A percentile compares a stretch with the other conserved stretches of the same genome.
Conservation (phyloP, 2,329 filamentous ascomycete species). For the Fusarium palustre region DNA sequence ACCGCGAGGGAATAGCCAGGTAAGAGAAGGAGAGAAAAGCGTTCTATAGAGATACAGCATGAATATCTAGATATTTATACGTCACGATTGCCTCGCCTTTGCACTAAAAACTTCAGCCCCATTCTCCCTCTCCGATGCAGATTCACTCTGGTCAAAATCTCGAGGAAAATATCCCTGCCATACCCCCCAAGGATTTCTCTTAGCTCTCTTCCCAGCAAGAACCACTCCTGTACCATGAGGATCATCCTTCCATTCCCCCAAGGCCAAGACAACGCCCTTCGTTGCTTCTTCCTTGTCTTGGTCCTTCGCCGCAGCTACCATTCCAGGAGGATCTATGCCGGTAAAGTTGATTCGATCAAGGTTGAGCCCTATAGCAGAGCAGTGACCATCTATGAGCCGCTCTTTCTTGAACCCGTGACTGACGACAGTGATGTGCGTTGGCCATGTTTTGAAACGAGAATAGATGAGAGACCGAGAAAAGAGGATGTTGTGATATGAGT, state of each 20-base stretch:
- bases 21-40: conserved; percentile 49
- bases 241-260: conserved; percentile 63
- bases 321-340: conserved; percentile 72
- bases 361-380: conserved; percentile 69
- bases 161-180: conserved; percentile 60
- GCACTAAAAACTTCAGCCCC: conserved; percentile 58
- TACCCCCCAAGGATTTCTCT: conserved; percentile 62
- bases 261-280: conserved; percentile 57
- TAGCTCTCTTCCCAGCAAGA: conserved; percentile 61
- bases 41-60: conserved; percentile 34
- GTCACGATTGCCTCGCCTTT: conserved; percentile 56
- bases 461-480: conserved; percentile 73
- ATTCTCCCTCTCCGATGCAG: conserved; percentile 51
- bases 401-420: conserved; percentile 76
- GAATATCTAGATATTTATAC: not conserved
- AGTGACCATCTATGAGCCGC: conserved; percentile 73
- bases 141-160: conserved; percentile 52
- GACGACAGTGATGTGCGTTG: conserved; percentile 69
- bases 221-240: conserved; percentile 62
- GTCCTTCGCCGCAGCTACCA: conserved; percentile 47
- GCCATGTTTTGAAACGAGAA: conserved; percentile 61
- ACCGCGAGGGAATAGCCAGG: conserved; percentile 39
- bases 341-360: conserved; percentile 61
- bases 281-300: conserved; percentile 55
- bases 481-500: conserved; percentile 87